Evolutionary conservation across 1,284 basidiomycete genomes (phyloP).

Genomic region (Ceratobasidium sp.): DNA sequence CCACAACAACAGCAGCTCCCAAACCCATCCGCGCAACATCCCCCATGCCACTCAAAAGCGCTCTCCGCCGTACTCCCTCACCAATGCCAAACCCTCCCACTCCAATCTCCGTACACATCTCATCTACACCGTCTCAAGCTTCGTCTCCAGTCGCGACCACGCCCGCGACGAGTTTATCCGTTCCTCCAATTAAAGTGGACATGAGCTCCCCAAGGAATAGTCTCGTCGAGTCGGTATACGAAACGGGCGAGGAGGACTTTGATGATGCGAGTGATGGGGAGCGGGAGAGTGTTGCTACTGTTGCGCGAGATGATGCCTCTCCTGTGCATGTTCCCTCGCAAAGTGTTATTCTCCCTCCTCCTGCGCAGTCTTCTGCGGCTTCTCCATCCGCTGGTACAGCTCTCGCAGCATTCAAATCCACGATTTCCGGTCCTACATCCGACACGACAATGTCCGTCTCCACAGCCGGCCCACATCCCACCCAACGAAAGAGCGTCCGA

Average conservation of each 20-base stretch:
- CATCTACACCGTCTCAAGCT: background rate
- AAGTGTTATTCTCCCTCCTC: background rate
- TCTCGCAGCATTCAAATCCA: conserved; percentile 32
- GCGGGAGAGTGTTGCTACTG: conserved; percentile 29
- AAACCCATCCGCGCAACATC: conserved; percentile 48
- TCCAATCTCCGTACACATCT: conserved; percentile 1
- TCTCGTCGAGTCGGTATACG: conserved; percentile 60
- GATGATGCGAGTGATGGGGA: conserved; percentile 55
- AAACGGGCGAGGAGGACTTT: conserved; percentile 68
- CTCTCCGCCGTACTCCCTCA: conserved; percentile 60
- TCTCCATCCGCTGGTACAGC: conserved; percentile 23
- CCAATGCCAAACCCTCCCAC: conserved; percentile 21
- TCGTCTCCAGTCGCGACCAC: background rate
- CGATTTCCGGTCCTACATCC: conserved; percentile 26
- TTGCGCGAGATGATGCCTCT: conserved; percentile 21
- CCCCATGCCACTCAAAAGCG: conserved; percentile 71
- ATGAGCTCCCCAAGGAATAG: conserved; percentile 41
- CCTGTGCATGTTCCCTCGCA: background rate
- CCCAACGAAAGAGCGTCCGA: conserved; percentile 77
- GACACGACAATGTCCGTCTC: conserved; percentile 50
- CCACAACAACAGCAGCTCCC: conserved; percentile 43
- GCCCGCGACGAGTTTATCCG: conserved; percentile 22
- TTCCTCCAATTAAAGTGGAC: conserved; percentile 43
- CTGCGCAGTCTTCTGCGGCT: conserved; percentile 4
- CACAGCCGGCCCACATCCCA: conserved; percentile 53